These are phyloP conservation scores for Sideroxylon spinosum DNA, from an alignment of 179 eudicot genomes.

Conservation along the genomic window DNA sequence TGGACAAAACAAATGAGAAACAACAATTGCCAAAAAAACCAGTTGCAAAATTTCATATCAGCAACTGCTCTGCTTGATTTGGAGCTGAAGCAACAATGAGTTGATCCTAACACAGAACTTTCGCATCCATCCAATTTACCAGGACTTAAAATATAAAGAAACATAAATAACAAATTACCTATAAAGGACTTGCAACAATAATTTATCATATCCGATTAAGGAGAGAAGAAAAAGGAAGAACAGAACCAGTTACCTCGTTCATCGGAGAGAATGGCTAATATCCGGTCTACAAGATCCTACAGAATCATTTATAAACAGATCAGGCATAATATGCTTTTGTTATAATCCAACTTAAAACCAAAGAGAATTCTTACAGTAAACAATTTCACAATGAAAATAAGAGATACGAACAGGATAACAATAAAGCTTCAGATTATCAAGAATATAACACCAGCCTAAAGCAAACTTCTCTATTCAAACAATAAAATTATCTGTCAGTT, in stretches of 20 bases:
- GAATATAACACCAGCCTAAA: not conserved
- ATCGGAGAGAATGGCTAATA: constrained; percentile 65
- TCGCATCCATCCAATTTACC: not conserved
- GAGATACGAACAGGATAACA: not conserved
- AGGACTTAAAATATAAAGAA: not conserved
- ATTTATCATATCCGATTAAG: not conserved
- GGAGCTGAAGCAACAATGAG: not conserved
- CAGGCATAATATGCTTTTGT: not conserved
- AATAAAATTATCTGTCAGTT: not conserved
- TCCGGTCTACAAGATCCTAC: constrained; percentile 88
- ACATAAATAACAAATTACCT: not conserved
- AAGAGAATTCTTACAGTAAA: too few relatives aligned
- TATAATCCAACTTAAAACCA: not conserved
- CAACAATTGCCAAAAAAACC: not conserved
- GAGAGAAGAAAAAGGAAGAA: constrained; percentile 1
- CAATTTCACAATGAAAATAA: not conserved
- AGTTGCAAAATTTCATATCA: not conserved
- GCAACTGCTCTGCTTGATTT: not conserved
- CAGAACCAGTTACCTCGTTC: constrained; percentile 60
- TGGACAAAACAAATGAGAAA: not conserved
- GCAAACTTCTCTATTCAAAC: not conserved
- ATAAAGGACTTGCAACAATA: not conserved
- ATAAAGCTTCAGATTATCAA: not conserved
- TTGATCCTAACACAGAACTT: not conserved
- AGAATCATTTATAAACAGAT: constrained; percentile 6